Percentiles rank a stretch among this genome's conserved stretches.
These are phyloP conservation scores for Paralagenidium karlingii DNA, from an alignment of 352 stramenopile genomes.

Conservation along the genomic window DNA sequence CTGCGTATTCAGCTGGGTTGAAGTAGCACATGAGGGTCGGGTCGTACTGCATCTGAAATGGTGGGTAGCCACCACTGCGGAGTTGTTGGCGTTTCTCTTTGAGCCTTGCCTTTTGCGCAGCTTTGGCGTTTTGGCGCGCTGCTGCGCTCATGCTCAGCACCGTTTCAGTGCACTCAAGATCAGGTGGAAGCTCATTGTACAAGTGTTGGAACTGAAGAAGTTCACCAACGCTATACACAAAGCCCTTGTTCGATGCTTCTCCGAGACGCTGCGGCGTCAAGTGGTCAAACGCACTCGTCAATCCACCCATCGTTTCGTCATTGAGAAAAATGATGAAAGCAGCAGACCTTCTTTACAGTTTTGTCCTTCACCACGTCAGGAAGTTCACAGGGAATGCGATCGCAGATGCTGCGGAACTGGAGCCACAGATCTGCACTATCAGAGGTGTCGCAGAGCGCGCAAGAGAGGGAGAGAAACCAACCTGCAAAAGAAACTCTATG, in stretches of 20 bases:
- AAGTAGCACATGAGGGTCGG: slow-evolving; percentile 64
- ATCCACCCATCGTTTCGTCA: no score
- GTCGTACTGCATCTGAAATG: slow-evolving; percentile 41
- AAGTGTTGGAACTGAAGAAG: slow-evolving; percentile 63
- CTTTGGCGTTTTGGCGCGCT: slow-evolving; percentile 30
- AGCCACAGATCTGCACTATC: background rate
- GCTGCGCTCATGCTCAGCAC: slow-evolving; percentile 26
- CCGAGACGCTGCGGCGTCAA: slow-evolving; percentile 7
- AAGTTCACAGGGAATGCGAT: slow-evolving; percentile 15
- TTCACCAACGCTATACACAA: slow-evolving; percentile 50
- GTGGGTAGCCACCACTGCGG: slow-evolving; percentile 2
- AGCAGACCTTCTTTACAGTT: no score
- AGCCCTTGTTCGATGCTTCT: slow-evolving; percentile 1
- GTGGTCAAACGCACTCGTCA: background rate
- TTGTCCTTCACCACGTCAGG: no score
- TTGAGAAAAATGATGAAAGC: no score
- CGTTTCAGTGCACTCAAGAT: slow-evolving; percentile 50
- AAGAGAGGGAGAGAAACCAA: slow-evolving; percentile 3
- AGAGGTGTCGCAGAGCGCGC: background rate
- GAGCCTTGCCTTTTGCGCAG: slow-evolving; percentile 21
- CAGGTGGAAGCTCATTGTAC: slow-evolving; percentile 46
- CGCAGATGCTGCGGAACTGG: slow-evolving; percentile 46
- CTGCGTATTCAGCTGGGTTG: slow-evolving; percentile 61
- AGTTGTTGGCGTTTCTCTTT: slow-evolving; percentile 29
- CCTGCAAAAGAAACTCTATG: slow-evolving; percentile 41